Percentiles rank a stretch among this genome's conserved stretches.
These are phyloP conservation scores for Microcyclospora pomicola DNA, from an alignment of 2,329 filamentous ascomycete species.

Conservation along the genomic window DNA sequence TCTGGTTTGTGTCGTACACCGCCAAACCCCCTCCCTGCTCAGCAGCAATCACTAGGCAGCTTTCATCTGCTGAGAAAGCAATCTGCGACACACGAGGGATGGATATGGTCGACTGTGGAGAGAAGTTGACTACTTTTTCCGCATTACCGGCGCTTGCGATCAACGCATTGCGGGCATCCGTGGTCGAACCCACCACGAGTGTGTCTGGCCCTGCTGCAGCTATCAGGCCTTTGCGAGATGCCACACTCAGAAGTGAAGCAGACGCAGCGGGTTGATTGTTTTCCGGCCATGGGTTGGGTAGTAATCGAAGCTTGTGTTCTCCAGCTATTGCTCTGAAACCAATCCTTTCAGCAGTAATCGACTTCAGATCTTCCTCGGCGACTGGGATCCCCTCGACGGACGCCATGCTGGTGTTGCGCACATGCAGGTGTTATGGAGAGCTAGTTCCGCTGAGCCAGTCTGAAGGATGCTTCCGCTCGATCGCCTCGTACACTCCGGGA, in stretches of 20 bases:
- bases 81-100: constrained; percentile 75
- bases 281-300: constrained; percentile 64
- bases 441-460: constrained; percentile 1
- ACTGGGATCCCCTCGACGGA: constrained; percentile 28
- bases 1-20: constrained; percentile 60
- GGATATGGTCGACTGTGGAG: constrained; percentile 58
- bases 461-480: too few species aligned
- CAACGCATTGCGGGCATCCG: constrained; percentile 65
- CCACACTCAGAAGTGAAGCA: constrained; percentile 72
- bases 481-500: too few species aligned
- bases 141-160: constrained; percentile 34
- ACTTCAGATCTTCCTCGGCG: constrained; percentile 46
- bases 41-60: constrained; percentile 67
- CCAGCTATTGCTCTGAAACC: constrained; percentile 70
- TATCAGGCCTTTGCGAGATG: constrained; percentile 64
- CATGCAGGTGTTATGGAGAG: constrained; percentile 1
- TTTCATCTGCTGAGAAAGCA: constrained; percentile 80
- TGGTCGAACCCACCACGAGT: constrained; percentile 62
- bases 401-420: constrained; percentile 1
- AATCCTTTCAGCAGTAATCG: constrained; percentile 65
- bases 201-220: constrained; percentile 76
- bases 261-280: constrained; percentile 58
- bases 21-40: constrained; percentile 69
- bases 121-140: constrained; percentile 54
- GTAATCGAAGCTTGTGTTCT: constrained; percentile 65